phyloP scores from a whole-genome alignment of 1,284 basidiomycete species.

The Naganishia sp. region DNA sequence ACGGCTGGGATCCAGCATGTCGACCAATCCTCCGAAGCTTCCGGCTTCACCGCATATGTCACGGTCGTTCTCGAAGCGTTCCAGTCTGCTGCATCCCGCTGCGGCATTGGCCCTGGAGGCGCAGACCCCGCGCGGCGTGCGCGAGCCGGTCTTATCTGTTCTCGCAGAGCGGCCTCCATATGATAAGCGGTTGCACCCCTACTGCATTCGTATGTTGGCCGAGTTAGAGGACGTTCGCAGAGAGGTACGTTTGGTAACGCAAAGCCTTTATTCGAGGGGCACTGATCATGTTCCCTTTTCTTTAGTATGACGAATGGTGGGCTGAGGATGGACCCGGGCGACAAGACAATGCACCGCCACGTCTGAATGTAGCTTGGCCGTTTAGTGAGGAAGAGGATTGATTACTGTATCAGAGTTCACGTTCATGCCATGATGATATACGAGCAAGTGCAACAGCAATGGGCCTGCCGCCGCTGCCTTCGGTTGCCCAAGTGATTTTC shows the following conservation, averaged over 20 bases:
- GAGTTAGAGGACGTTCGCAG: constrained; percentile 57
- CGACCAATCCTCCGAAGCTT: constrained; percentile 43
- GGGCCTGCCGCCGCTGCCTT: no score
- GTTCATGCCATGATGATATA: not conserved
- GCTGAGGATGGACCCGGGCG: constrained; percentile 51
- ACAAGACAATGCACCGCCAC: constrained; percentile 52
- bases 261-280: not conserved
- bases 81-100: constrained; percentile 50
- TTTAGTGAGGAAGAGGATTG: constrained; percentile 54
- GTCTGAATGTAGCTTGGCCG: constrained; percentile 54
- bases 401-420: not conserved
- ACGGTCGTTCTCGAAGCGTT: constrained; percentile 51
- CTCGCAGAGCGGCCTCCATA: constrained; percentile 36
- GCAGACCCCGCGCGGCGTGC: constrained; percentile 10
- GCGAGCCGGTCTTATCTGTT: constrained; percentile 13
- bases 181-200: constrained; percentile 52
- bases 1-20: constrained; percentile 27
- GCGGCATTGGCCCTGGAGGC: constrained; percentile 48
- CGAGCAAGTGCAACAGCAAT: not conserved
- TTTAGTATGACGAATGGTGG: constrained; percentile 55
- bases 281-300: not conserved
- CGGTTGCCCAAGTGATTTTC: no score
- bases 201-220: constrained; percentile 56
- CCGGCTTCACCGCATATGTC: constrained; percentile 52
- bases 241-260: constrained; percentile 46